Evolutionary conservation across 306 rosid genomes (phyloP).

Genomic region (Purshia tridentata): DNA sequence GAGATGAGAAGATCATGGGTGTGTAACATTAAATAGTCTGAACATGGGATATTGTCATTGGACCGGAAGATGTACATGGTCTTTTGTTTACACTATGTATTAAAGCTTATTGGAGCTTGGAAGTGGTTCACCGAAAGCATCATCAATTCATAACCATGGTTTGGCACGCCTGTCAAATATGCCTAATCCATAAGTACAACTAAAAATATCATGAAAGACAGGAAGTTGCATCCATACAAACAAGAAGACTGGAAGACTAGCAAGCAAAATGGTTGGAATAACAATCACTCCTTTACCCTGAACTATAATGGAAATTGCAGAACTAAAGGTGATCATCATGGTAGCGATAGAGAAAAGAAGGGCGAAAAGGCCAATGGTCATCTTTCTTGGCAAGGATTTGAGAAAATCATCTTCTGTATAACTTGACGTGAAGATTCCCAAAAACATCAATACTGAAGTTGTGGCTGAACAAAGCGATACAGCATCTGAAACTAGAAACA

Average conservation of each 20-base stretch:
- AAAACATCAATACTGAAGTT: slow-evolving; percentile 6
- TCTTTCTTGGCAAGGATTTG: slow-evolving; percentile 29
- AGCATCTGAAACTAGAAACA: slow-evolving; percentile 34
- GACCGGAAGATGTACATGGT: no score
- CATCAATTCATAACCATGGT: no score
- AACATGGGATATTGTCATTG: no score
- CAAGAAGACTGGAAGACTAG: no score
- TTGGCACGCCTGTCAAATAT: not conserved
- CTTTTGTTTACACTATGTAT: no score
- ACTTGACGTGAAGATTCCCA: slow-evolving; percentile 44
- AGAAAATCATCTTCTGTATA: slow-evolving; percentile 44
- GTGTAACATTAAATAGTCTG: no score
- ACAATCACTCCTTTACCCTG: slow-evolving; percentile 28
- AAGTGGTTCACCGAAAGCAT: no score
- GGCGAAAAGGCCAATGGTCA: slow-evolving; percentile 34
- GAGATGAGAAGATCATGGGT: no score
- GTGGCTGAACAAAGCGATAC: slow-evolving; percentile 36
- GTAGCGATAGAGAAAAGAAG: slow-evolving; percentile 36
- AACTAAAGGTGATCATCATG: slow-evolving; percentile 37
- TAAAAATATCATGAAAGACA: slow-evolving; percentile 7
- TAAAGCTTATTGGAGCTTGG: no score
- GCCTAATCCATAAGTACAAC: slow-evolving; percentile 26
- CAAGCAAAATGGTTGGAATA: not conserved
- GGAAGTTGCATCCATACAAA: no score
- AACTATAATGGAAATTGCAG: not conserved